Evolutionary conservation across 164 flowering plant genomes (phyloP).

Genomic region (Vitis amurensis): DNA sequence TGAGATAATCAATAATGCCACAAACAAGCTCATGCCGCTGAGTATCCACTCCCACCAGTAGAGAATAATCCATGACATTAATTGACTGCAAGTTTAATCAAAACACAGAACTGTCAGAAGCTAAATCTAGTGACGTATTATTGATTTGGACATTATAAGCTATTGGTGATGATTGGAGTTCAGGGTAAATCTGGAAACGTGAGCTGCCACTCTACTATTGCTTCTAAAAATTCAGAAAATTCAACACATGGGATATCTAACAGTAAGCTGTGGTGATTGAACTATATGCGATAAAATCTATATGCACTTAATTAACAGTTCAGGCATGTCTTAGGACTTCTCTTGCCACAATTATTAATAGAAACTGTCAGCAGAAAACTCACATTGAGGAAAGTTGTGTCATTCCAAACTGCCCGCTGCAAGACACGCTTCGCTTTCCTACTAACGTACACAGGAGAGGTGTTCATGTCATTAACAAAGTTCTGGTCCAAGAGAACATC

Average conservation of each 20-base stretch:
- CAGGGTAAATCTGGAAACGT: no score
- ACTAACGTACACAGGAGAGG: constrained; percentile 74
- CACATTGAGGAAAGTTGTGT: constrained; percentile 87
- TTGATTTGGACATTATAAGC: no score
- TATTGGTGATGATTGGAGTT: no score
- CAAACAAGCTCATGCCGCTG: constrained; percentile 66
- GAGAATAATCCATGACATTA: constrained; percentile 94
- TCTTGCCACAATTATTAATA: background rate
- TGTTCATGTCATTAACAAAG: constrained; percentile 79
- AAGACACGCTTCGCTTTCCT: constrained; percentile 58
- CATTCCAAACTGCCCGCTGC: constrained; percentile 91
- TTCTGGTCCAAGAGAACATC: constrained; percentile 91
- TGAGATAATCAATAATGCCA: constrained; percentile 91
- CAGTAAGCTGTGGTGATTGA: no score
- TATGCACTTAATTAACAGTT: no score
- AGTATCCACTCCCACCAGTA: constrained; percentile 87
- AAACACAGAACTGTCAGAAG: constrained; percentile 5
- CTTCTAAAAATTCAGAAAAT: background rate
- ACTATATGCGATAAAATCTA: no score
- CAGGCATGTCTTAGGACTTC: no score
- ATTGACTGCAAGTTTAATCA: constrained; percentile 57
- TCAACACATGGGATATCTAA: background rate
- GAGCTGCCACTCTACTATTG: no score
- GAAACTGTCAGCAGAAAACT: constrained; percentile 27
- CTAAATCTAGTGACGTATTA: no score